Evolutionary conservation across 768 basidiomycete genomes (phyloP), one percentile per base, ranked within the genome.

Genomic region (Auriscalpium microsporum): DNA sequence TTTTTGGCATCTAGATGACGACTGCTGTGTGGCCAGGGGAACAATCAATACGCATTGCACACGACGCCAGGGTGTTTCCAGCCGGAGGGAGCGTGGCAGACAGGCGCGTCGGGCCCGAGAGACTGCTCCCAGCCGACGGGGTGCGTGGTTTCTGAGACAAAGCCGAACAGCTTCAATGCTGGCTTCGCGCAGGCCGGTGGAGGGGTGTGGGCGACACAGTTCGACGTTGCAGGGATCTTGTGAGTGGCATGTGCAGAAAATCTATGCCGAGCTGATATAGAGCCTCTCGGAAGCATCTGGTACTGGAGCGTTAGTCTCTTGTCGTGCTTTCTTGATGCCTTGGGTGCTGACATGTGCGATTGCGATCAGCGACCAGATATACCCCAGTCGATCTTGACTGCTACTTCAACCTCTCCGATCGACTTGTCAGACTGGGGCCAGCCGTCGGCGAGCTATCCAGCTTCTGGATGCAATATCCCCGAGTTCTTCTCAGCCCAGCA

Each of bases 181-280:
- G 70, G 66, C 6, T 80, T 80, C 57, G 73, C 73, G 8, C 53
- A 65, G 3, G 74, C 71, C 2, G 80, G 82, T n/a, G 83, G 83
- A 7, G 83, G 83, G 5, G 80, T 84, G 1, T 91, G 74, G 68
- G 86, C 86, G 2, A 76, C 83, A 3, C 85, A 87, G 61, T 83
- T 87, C 58, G 86, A 86, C 50, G 71, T 74, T 7, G 65, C 75
- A 1, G 84, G 79, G 17, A 72, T 80, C 40, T 78, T 66, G 73
- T 76, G 59, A 65, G 77, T 63, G 42, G 37, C 13, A 13, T 42
- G 8, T 28, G 40, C 40, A 9, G 14, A 42, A 0, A 4, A 14
- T 42, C 6, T 42, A 3, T 5, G 17, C 13, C 8, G 17, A 17
- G 13, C 40, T 42, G 17, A 42, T 42, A 28, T 28, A 28, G 28